Percentiles rank a stretch among this genome's conserved stretches.
Conservation (phyloP, 2,329 filamentous ascomycete genomes). For the Ceratocystiopsis brevicomis region DNA sequence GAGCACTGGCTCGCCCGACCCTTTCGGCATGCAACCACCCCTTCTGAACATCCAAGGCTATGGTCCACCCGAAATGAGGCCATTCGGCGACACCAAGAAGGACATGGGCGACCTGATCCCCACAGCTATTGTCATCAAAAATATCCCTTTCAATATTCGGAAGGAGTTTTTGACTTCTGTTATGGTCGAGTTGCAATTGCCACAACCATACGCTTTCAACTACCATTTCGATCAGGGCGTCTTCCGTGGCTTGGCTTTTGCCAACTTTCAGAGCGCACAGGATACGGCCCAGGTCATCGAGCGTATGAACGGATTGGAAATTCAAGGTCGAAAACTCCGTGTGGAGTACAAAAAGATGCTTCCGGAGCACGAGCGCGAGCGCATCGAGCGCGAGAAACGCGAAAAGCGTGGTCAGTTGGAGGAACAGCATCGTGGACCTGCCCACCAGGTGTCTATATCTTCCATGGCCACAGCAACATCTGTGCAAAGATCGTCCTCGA, state of each 20-base stretch:
- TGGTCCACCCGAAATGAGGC: slow-evolving; percentile 19
- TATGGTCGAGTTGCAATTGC: slow-evolving; percentile 87
- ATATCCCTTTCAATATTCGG: slow-evolving; percentile 95
- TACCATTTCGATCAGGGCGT: slow-evolving; percentile 98
- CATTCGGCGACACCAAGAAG: slow-evolving; percentile 22
- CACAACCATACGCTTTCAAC: slow-evolving; percentile 95
- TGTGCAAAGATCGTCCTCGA: slow-evolving; percentile 1
- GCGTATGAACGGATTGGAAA: slow-evolving; percentile 83
- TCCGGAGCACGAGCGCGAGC: slow-evolving; percentile 78
- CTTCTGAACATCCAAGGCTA: slow-evolving; percentile 21
- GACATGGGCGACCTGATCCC: slow-evolving; percentile 81
- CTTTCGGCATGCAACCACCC: slow-evolving; percentile 15
- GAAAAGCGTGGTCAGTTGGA: slow-evolving; percentile 90
- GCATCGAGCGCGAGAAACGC: slow-evolving; percentile 92
- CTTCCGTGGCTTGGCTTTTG: slow-evolving; percentile 88
- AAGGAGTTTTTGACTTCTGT: slow-evolving; percentile 85
- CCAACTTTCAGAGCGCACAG: slow-evolving; percentile 90
- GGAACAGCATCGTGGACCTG: slow-evolving; percentile 75
- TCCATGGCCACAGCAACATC: slow-evolving; percentile 30
- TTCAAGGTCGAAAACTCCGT: slow-evolving; percentile 81
- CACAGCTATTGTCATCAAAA: slow-evolving; percentile 97
- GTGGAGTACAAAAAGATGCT: slow-evolving; percentile 99
- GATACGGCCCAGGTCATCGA: slow-evolving; percentile 89
- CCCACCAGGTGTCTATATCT: slow-evolving; percentile 77
- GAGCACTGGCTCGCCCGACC: slow-evolving; percentile 23